Percentiles rank a stretch among this genome's conserved stretches.
phyloP scores from a whole-genome alignment of 768 basidiomycete species.

The Pulveroboletus sp. region DNA sequence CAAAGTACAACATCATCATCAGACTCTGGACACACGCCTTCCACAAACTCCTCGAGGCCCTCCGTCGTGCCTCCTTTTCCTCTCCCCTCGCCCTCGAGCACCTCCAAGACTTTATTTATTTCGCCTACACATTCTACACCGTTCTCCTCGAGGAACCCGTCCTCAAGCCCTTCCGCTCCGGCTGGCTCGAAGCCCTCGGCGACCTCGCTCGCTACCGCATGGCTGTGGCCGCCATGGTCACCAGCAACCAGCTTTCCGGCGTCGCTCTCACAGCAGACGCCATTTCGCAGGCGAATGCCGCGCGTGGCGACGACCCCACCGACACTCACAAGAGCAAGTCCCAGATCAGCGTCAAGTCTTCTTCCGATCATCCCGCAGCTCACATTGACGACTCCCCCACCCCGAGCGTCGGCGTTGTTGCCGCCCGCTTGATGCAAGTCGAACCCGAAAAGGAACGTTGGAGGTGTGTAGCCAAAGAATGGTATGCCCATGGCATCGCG shows the following conservation, averaged over 20 bases:
- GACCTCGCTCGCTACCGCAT: conserved; percentile 94
- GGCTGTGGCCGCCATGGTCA: conserved; percentile 87
- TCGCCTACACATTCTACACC: conserved; percentile 92
- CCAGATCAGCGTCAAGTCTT: conserved; percentile 19
- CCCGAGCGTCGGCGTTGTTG: conserved; percentile 81
- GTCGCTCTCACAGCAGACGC: conserved; percentile 53
- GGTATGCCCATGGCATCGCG: conserved; percentile 85
- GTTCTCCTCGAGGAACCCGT: conserved; percentile 79
- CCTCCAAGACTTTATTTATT: conserved; percentile 91
- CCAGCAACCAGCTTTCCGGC: conserved; percentile 42
- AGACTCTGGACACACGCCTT: conserved; percentile 92
- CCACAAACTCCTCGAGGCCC: conserved; percentile 83
- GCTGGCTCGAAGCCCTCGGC: conserved; percentile 96
- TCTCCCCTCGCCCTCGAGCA: conserved; percentile 74
- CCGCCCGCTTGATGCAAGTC: conserved; percentile 76
- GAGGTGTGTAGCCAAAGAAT: conserved; percentile 84
- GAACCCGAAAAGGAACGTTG: conserved; percentile 92
- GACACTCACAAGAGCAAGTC: conserved; percentile 38
- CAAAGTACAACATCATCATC: conserved; percentile 93
- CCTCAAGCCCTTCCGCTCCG: conserved; percentile 64
- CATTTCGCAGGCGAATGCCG: conserved; percentile 43
- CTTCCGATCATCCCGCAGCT: conserved; percentile 48
- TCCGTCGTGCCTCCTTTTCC: conserved; percentile 78
- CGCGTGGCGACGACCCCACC: conserved; percentile 20
- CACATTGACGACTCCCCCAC: conserved; percentile 62